phyloP scores from a whole-genome alignment of 2,329 filamentous ascomycete species.

The Aspergillus nomiae region DNA sequence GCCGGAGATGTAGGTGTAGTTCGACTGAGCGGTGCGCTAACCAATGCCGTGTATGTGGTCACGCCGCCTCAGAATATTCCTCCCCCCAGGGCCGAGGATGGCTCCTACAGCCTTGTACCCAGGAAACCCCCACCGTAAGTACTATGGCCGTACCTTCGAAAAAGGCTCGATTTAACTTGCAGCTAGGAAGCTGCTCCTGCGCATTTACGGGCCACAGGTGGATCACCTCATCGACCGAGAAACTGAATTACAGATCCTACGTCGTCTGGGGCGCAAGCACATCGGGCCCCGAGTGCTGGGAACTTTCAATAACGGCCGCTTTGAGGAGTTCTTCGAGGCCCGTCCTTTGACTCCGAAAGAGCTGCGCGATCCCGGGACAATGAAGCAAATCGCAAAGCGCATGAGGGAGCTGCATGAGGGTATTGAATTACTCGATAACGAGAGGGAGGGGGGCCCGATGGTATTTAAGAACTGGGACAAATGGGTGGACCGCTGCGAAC shows the following conservation, averaged over 20 bases:
- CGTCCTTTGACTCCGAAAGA: constrained; percentile 75
- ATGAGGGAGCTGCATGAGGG: constrained; percentile 96
- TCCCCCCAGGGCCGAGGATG: constrained; percentile 41
- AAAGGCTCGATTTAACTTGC: neutral
- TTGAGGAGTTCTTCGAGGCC: constrained; percentile 92
- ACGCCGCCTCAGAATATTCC: constrained; percentile 71
- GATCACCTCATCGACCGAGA: constrained; percentile 95
- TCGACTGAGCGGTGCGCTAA: constrained; percentile 78
- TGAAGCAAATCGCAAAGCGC: constrained; percentile 90
- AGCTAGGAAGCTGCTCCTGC: constrained; percentile 73
- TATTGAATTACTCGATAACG: constrained; percentile 78
- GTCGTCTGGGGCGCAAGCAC: constrained; percentile 82
- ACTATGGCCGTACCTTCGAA: neutral
- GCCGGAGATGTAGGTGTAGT: constrained; percentile 48
- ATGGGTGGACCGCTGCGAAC: constrained; percentile 69
- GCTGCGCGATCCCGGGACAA: constrained; percentile 78
- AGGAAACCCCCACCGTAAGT: constrained; percentile 58
- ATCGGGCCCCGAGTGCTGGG: constrained; percentile 90
- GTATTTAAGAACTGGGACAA: constrained; percentile 95
- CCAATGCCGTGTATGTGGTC: constrained; percentile 95
- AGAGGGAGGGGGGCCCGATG: constrained; percentile 75
- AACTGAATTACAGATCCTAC: constrained; percentile 81
- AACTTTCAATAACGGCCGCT: constrained; percentile 91
- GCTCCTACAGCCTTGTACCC: constrained; percentile 38
- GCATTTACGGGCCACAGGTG: constrained; percentile 92